Evolutionary conservation across 2,329 filamentous ascomycete species (phyloP).

Genomic region (Xylaria digitata): DNA sequence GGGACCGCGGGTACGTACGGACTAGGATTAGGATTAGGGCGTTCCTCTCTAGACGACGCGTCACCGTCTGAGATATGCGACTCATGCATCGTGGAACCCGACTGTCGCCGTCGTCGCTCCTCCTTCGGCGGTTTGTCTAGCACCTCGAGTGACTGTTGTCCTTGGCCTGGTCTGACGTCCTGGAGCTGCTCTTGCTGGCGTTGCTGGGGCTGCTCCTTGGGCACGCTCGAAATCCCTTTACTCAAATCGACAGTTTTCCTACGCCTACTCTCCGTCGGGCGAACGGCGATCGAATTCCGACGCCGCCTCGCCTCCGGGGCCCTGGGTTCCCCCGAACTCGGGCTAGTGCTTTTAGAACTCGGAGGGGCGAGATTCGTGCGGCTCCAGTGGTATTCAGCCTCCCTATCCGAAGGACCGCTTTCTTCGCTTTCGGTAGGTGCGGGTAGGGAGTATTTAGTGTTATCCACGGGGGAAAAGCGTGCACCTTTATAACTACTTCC

Average conservation of each 20-base stretch:
- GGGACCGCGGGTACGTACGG: constrained; percentile 10
- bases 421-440: constrained; percentile 5
- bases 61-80: not conserved
- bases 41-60: not conserved
- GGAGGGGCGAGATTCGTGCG: not conserved
- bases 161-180: not conserved
- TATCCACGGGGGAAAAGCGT: not conserved
- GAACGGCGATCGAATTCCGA: not conserved
- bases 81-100: too few relatives aligned
- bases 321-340: not conserved
- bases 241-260: not conserved
- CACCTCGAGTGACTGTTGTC: not conserved
- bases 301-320: not conserved
- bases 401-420: not conserved
- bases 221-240: not conserved
- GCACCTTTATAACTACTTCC: not conserved
- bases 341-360: constrained; percentile 20
- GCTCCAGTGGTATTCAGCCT: not conserved
- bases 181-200: not conserved
- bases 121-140: not conserved
- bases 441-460: not conserved
- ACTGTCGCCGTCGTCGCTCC: not conserved
- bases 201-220: not conserved
- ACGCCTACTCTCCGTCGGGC: not conserved
- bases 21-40: constrained; percentile 8